Percentiles rank a stretch among this genome's conserved stretches.
Conservation (phyloP, 441 rosid species). For the Biscutella auriculata region DNA sequence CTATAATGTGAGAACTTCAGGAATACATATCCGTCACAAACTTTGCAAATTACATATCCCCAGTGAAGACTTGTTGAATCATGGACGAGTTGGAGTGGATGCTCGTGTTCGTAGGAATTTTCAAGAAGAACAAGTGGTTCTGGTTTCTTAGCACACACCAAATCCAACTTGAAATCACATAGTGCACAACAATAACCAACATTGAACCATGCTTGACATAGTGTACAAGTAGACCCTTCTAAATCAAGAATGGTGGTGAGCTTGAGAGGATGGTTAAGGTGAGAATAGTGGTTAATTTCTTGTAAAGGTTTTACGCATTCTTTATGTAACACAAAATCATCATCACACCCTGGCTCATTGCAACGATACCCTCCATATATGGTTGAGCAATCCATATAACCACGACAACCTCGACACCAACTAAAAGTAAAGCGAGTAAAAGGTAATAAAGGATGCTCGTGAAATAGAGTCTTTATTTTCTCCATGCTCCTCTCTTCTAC, state of each 20-base stretch:
- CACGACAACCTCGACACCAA: background rate
- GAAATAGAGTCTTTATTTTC: background rate
- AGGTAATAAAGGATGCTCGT: background rate
- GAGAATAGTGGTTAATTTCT: constrained; percentile 3
- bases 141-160: background rate
- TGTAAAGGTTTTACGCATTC: background rate
- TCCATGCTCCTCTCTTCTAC: background rate
- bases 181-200: background rate
- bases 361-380: constrained; percentile 1
- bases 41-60: too few relatives aligned
- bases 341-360: background rate
- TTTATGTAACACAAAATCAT: background rate
- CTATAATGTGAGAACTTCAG: too few relatives aligned
- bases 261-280: constrained; percentile 5
- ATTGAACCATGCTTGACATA: background rate
- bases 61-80: too few relatives aligned
- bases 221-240: background rate
- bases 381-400: too few relatives aligned
- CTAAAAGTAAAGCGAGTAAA: background rate
- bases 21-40: too few relatives aligned
- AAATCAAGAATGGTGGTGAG: background rate
- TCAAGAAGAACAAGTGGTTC: background rate
- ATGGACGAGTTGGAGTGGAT: background rate
- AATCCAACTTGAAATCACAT: constrained; percentile 1
- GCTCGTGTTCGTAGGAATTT: background rate